A percentile compares a stretch with the other conserved stretches of the same genome.
Evolutionary conservation across 257 asterid genomes (phyloP).

Genomic region (Capsicum rhomboideum): DNA sequence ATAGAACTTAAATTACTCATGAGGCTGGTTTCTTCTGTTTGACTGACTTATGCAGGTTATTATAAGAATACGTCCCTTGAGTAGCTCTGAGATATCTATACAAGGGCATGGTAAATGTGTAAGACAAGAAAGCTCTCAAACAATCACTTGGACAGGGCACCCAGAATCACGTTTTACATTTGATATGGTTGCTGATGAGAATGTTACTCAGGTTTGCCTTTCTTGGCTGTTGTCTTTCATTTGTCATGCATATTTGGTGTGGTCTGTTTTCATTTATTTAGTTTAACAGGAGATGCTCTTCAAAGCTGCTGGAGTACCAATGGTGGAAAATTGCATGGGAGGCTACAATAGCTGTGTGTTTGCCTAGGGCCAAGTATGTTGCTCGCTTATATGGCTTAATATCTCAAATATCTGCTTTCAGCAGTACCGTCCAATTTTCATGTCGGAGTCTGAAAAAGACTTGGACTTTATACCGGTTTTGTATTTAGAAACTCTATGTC

Average conservation of each 20-base stretch:
- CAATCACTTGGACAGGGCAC: slow-evolving; percentile 84
- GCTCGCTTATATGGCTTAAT: background rate
- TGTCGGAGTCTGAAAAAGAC: background rate
- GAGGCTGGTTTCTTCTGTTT: background rate
- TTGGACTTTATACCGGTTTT: background rate
- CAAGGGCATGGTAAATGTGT: slow-evolving; percentile 75
- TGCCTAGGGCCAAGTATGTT: slow-evolving; percentile 95
- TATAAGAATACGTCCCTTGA: slow-evolving; percentile 81
- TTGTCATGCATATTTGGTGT: background rate
- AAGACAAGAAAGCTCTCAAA: slow-evolving; percentile 78
- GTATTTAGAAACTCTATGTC: background rate
- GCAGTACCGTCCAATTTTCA: background rate
- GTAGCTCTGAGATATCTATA: slow-evolving; percentile 58
- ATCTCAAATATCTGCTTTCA: background rate
- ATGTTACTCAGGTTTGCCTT: slow-evolving; percentile 68
- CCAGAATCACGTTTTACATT: slow-evolving; percentile 87
- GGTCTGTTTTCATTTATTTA: slow-evolving; percentile 5
- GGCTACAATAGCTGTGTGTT: slow-evolving; percentile 99
- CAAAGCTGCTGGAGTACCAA: slow-evolving; percentile 80
- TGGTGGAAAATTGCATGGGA: slow-evolving; percentile 96
- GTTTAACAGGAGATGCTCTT: slow-evolving; percentile 76
- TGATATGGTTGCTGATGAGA: slow-evolving; percentile 89
- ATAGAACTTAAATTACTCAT: background rate
- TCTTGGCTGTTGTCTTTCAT: background rate
- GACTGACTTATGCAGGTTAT: slow-evolving; percentile 47